These are phyloP conservation scores for Phoma herbarum DNA, from an alignment of 2,329 filamentous ascomycete species.

Conservation along the genomic window DNA sequence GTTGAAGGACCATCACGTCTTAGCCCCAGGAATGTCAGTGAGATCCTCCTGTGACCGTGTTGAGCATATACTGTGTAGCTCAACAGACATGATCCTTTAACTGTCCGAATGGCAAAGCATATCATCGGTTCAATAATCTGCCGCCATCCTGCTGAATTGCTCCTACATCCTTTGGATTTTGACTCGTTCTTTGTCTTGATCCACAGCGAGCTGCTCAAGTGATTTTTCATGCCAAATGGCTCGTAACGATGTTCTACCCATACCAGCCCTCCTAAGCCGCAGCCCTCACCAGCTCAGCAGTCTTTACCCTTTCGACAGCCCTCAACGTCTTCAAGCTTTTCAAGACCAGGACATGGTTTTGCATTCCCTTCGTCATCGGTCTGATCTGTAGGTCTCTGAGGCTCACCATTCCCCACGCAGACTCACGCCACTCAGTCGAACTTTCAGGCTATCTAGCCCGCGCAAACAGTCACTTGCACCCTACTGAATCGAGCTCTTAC, in stretches of 20 bases:
- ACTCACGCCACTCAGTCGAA: slow-evolving; percentile 1
- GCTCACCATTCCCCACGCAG: background rate
- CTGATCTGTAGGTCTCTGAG: slow-evolving; percentile 22
- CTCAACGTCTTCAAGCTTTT: slow-evolving; percentile 54
- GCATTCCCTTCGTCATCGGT: slow-evolving; percentile 56
- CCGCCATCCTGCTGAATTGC: no score
- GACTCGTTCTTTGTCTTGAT: background rate
- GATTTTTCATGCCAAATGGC: background rate
- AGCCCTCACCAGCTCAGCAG: slow-evolving; percentile 56
- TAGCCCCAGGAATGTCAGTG: background rate
- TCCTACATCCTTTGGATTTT: no score
- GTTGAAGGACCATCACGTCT: background rate
- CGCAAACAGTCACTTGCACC: background rate
- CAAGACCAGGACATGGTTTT: slow-evolving; percentile 59
- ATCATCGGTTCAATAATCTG: no score
- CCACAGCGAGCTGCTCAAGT: background rate
- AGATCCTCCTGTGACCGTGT: background rate
- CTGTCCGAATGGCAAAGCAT: no score
- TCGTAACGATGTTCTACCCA: background rate
- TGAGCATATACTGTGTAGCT: background rate
- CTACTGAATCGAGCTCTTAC: slow-evolving; percentile 35
- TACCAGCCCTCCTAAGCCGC: slow-evolving; percentile 56
- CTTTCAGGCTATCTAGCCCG: slow-evolving; percentile 1
- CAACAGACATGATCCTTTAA: no score
- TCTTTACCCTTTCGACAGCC: slow-evolving; percentile 55